Base-by-base conservation (phyloP, 495 filamentous ascomycete genomes). In the Elasticomyces elasticus region DNA sequence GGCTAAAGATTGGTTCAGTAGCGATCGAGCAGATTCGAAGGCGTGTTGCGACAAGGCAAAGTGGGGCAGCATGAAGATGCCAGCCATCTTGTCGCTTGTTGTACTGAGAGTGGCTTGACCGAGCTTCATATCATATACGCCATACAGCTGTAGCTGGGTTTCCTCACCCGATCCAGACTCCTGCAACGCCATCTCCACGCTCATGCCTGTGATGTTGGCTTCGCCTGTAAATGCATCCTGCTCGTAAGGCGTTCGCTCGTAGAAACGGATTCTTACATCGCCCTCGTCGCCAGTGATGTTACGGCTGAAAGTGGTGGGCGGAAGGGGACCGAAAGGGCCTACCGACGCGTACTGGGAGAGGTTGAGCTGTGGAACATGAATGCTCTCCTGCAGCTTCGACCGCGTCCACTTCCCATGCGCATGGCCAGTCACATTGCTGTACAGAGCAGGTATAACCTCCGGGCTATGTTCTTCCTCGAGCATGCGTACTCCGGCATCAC, bases 61-160 rank as follows among this genome's bases (percentile, higher is more conserved):
- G 69, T 97, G 88, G 20, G 92, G 90, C 54, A 97, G 68, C 22
- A 83, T 81, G 64, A 95, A 94, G 27, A 96, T 79, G 33, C 92
- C 92, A 20, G 82, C 76, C 65, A 89, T 96, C 71, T 94, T 95
- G 65, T 94, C 86, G 63, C 86, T 94, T 12, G 89, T 87, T 0
- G 92, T 96, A 7, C 82, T 86, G 49, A 96, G 66, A 15, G 96
- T 68, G 38, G 94, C 82, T 5, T 77, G 75, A 2, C 92, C 92
- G 43, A 80, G 76, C 24, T 77, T 72, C 24, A 83, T 81, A 71
- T 86, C 91, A 72, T 96, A 90, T 4, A 92, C 77, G 19, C 92
- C 92, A 61, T 85, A 79, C 35, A 95, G 68, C 23, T 76, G 76
- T 65, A 94, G 74, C 52, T 86, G 81, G 78, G 83, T 87, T 59